Evolutionary conservation across 2,329 filamentous ascomycete genomes (phyloP), one percentile per base, ranked within the genome.

Genomic region (Curvularia spicifera): DNA sequence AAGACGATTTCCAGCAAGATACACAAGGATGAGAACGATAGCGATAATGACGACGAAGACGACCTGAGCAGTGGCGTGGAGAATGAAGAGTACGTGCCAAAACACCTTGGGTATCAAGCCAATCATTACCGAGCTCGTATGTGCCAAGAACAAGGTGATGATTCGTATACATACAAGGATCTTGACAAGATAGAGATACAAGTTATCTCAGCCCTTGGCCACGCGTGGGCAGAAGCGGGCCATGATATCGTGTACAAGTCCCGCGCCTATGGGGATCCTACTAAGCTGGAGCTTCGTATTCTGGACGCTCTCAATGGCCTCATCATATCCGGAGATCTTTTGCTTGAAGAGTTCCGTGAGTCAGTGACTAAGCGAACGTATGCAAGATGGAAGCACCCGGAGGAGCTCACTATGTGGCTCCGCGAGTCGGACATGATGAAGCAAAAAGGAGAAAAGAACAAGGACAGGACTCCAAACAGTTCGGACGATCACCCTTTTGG

Each of bases 241-340:
- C 73, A 76, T 29, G 69, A 73, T 6, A 1, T 35, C 26, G 53
- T 70, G 18, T 74, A 74, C 54, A 74, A 75, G n/a, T 56, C 48
- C 12, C 31, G 53, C 20, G 56, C 46, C 4, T 58, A 59, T 20
- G 64, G 62, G 0, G 40, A 7, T 9, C 57, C 60, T 8, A 31
- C 13, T 4, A 22, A 18, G 9, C 2, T 20, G 26, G 48, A 51
- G 18, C 15, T 24, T n/a, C 51, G 53, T 1, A 60, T 59, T 7
- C 44, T 67, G 3, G 62, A 67, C 42, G 46, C 62, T 1, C 39
- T 67, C 0, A 65, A 54, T 28, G 64, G 62, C 2, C n/a, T 67
- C 10, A 45, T 65, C 12, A 24, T 31, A 1, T 57, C 60, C 4
- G 64, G 60, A 5, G 62, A 67, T 28, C 43, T 67, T 4, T 54